Base-by-base conservation (phyloP, 495 filamentous ascomycete species). In the Penicillium lagena region DNA sequence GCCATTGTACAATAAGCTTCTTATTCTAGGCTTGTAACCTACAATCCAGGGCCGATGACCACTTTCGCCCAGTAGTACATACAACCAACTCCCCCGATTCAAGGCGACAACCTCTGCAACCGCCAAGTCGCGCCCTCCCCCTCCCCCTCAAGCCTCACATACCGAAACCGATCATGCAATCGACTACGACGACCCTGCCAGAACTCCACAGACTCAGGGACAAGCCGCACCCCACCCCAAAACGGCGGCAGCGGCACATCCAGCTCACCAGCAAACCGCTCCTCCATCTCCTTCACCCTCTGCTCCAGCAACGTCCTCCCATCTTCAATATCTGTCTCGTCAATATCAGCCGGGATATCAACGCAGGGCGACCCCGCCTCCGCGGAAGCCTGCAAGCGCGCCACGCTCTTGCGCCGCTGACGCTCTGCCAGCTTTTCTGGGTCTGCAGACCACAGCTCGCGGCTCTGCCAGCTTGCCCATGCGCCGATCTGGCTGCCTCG, bases 151-250 rank as follows among this genome's bases (percentile, higher is more conserved):
- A 73, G 71, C 53, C 76, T 81, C 15, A 77, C 75, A 71, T 97
- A 98, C 47, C 82, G 70, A 64, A 97, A 96, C 17, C 93, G 86
- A 80, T 96, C 89, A 75, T 95, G 89, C 60, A 96, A 64, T 31
- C 93, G 77, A 71, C 83, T 95, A 45, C 82, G 74, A 43, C 94
- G 76, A 33, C 93, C 93, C 70, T 95, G 87, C 91, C 90, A 96
- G 64, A 96, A 96, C 73, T 96, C 90, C 33, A 96, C 76, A 42
- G 79, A 77, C 64, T 88, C 86, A 1, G 93, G 93, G 45, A 89
- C 75, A 42, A 98, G 73, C 52, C 91, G 81, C 63, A 93, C 63
- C 1, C 93, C 93, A 7, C 93, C 93, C 93, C 93, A 98, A 65
- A 95, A 96, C 14, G 84, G 82, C 27, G 93, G 93, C 38, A 96